Evolutionary conservation across 148 eudicot species (phyloP), one percentile per base, ranked within the genome.

Genomic region (Diospyros lotus): DNA sequence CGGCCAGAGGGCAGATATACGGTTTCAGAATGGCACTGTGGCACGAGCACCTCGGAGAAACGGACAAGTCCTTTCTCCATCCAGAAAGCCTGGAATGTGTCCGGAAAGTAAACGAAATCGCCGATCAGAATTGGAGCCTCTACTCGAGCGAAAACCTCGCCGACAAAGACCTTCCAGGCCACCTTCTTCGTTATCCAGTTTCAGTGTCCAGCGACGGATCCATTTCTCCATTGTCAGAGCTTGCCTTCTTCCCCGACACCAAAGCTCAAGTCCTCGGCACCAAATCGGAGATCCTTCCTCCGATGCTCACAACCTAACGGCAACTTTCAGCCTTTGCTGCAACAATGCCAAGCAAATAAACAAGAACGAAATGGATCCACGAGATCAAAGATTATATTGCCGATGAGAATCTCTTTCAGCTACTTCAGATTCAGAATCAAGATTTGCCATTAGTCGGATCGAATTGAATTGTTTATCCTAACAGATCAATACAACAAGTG

Each of bases 201-300:
- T 64, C 59, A 0, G 72, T 86, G 28, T 51, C 69, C 4, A 46
- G 63, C 28, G 52, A 75, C 61, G 92, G 92, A 67, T 56, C 62
- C 64, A 64, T 88, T 3, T 65, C 80, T 39, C 64, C 68, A 58
- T 75, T 86, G 39, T 84, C 84, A 7, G 87, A 82, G 14, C 58
- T 64, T 18, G 74, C 81, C 43, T 42, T 61, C 72, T 90, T 90
- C 48, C 91, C 90, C 1, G 94, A 90, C 67, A 88, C 91, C 28
- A 88, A 81, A 55, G 91, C 89, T 7, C 72, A 18, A 6, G 80
- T 87, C 75, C 84, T 90, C 39, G 94, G 94, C 28, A 56, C 71
- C 59, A 78, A 71, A 65, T 74, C 86, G 11, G 78, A 55, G 9
- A 59, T 38, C 55, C 73, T 83, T 15, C 93, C 89, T 58, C 89